phyloP scores from a whole-genome alignment of 768 basidiomycete species.

The Lentinula boryana region DNA sequence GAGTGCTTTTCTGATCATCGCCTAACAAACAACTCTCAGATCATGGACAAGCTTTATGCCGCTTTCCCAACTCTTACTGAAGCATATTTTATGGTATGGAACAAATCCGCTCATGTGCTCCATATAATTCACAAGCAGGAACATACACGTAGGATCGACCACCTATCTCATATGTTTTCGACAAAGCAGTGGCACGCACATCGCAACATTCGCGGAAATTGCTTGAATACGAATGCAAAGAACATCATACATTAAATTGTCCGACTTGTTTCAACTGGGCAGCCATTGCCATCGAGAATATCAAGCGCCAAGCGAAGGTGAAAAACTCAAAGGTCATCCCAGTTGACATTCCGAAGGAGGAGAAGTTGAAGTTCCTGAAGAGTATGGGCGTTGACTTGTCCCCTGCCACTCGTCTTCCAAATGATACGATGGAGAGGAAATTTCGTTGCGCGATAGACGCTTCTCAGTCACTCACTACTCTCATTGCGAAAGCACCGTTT shows the following conservation, averaged over 20 bases:
- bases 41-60: slow-evolving; percentile 20
- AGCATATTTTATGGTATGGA: slow-evolving; percentile 15
- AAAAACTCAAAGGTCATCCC: not conserved
- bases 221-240: slow-evolving; percentile 19
- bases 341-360: not conserved
- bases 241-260: slow-evolving; percentile 24
- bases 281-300: slow-evolving; percentile 8
- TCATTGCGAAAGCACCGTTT: not conserved
- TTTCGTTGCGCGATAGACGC: slow-evolving; percentile 1
- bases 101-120: not conserved
- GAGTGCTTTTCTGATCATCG: slow-evolving; percentile 26
- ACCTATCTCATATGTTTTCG: slow-evolving; percentile 15
- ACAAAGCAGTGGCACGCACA: slow-evolving; percentile 12
- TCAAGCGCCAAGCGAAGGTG: slow-evolving; percentile 20
- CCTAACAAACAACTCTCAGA: slow-evolving; percentile 24
- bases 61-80: slow-evolving; percentile 11
- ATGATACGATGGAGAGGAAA: not conserved
- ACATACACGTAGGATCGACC: slow-evolving; percentile 13
- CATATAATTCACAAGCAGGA: not conserved
- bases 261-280: slow-evolving; percentile 30
- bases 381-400: slow-evolving; percentile 2
- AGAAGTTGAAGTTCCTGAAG: not conserved
- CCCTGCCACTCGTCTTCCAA: not conserved
- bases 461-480: not conserved
- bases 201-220: not conserved